Evolutionary conservation across 495 filamentous ascomycete genomes (phyloP).

Genomic region (Pseudomonodictys pantanalensis): DNA sequence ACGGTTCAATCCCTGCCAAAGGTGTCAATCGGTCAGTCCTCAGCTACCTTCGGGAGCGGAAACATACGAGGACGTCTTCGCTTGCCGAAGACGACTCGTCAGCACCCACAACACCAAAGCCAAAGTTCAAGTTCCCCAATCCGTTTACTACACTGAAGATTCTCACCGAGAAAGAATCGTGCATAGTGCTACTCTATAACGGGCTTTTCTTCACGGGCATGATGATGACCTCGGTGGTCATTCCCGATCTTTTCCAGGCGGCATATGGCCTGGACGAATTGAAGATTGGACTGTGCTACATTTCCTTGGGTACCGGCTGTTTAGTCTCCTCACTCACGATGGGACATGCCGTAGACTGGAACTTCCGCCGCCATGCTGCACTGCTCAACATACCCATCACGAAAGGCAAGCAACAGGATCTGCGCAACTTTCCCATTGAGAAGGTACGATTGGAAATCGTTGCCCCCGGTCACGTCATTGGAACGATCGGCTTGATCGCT

Average conservation of each 20-base stretch:
- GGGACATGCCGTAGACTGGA: conserved; percentile 38
- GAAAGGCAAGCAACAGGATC: conserved; percentile 47
- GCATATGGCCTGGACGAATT: conserved; percentile 36
- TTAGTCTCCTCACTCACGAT: conserved; percentile 35
- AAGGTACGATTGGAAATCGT: conserved; percentile 34
- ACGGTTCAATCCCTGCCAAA: conserved; percentile 59
- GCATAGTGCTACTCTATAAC: conserved; percentile 37
- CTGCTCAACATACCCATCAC: conserved; percentile 32
- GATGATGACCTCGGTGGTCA: conserved; percentile 26
- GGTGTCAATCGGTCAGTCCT: conserved; percentile 53
- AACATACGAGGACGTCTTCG: conserved; percentile 1
- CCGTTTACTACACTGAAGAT: conserved; percentile 35
- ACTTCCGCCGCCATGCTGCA: conserved; percentile 33
- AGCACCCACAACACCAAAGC: not conserved
- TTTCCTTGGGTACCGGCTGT: conserved; percentile 36
- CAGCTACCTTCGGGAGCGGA: conserved; percentile 36
- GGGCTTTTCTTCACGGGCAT: conserved; percentile 39
- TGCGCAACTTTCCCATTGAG: conserved; percentile 35
- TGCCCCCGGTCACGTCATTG: conserved; percentile 18
- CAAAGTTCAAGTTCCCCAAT: conserved; percentile 35
- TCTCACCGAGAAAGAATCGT: conserved; percentile 35
- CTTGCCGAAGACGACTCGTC: conserved; percentile 8
- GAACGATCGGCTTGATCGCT: conserved; percentile 23
- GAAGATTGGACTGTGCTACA: conserved; percentile 39
- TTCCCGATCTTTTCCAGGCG: conserved; percentile 32